Evolutionary conservation across 2,329 filamentous ascomycete species (phyloP), one percentile per base, ranked within the genome.

Genomic region (Tolypocladium guangdongense): DNA sequence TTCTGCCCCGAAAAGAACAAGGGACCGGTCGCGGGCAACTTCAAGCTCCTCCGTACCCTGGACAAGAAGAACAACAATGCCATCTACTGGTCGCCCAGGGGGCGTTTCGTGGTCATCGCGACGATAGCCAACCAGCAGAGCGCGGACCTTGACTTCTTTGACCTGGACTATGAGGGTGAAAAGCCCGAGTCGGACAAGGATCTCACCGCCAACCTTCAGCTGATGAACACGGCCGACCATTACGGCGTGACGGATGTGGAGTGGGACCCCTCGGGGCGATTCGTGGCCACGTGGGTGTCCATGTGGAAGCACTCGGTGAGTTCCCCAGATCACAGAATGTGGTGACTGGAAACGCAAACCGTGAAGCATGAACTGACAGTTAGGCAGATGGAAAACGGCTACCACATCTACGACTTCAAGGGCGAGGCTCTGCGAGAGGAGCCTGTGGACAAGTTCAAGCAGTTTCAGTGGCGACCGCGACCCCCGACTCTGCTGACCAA

Each of bases 11-110:
- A 99, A 71, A 97, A 96, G 78, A 76, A 82, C 65, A 99, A 97
- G 81, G 89, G 80, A 32, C 68, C 81, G 51, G 78, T 81, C 27
- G 78, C 88, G 36, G 93, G 93, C 59, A 96, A 95, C 78, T 99
- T 97, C 81, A 95, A 92, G 78, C 89, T 95, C 68, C 85, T 97
- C 61, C 85, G 90, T 58, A 97, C 91, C 10, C 78, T 96, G 53
- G 93, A 99, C 64, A 97, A 97, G 84, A 97, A 97, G 84, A 97
- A 95, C 75, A 96, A 88, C 81, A 99, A 99, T 67, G 91, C 89
- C 60, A 99, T 99, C 66, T 97, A 97, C 83, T 99, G 93, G 93
- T 95, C 90, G 22, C 93, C 93, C 27, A 89, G 86, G 70, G 93
- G 93, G 52, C 86, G 93, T 49, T 99, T 99, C 66, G 92, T 97